These are phyloP conservation scores for Penicillium sp. DNA, from an alignment of 2,329 filamentous ascomycete species.

Conservation along the genomic window DNA sequence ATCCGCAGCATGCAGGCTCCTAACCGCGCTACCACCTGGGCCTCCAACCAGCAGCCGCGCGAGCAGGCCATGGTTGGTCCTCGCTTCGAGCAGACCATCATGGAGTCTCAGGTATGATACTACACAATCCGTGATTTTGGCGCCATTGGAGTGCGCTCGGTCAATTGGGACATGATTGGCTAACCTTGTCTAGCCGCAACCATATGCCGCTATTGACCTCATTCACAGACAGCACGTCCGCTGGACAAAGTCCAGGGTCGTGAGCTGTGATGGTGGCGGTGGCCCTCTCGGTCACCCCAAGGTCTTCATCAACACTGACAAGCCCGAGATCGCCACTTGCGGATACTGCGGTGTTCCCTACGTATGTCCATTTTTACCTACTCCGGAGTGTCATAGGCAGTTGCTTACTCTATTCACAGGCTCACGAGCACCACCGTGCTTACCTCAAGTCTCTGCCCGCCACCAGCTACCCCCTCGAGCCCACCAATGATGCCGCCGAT, in stretches of 20 bases:
- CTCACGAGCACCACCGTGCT: constrained; percentile 83
- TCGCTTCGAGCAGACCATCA: constrained; percentile 95
- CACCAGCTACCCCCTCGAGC: constrained; percentile 77
- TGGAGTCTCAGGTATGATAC: constrained; percentile 77
- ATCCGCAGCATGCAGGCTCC: constrained; percentile 74
- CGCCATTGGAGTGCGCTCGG: neutral
- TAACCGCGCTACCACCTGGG: constrained; percentile 81
- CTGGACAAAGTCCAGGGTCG: constrained; percentile 81
- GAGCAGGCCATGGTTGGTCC: constrained; percentile 87
- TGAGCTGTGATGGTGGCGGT: constrained; percentile 89
- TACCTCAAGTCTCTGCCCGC: constrained; percentile 79
- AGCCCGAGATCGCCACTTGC: constrained; percentile 88
- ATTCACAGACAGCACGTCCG: constrained; percentile 93
- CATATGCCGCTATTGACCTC: constrained; percentile 87
- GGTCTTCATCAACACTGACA: constrained; percentile 98
- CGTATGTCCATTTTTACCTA: constrained; percentile 60
- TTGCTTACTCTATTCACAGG: constrained; percentile 55
- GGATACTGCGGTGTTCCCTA: constrained; percentile 92
- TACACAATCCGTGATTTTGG: neutral
- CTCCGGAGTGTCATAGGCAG: neutral
- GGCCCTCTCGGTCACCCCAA: constrained; percentile 86
- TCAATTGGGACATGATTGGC: constrained; percentile 1
- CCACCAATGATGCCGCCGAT: constrained; percentile 61
- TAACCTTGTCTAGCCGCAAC: constrained; percentile 67
- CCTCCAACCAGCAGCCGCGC: constrained; percentile 78